A percentile compares a stretch with the other conserved stretches of the same genome.
These are phyloP conservation scores for Cucurbita argyrosperma DNA, from an alignment of 306 rosid species.

Conservation along the genomic window DNA sequence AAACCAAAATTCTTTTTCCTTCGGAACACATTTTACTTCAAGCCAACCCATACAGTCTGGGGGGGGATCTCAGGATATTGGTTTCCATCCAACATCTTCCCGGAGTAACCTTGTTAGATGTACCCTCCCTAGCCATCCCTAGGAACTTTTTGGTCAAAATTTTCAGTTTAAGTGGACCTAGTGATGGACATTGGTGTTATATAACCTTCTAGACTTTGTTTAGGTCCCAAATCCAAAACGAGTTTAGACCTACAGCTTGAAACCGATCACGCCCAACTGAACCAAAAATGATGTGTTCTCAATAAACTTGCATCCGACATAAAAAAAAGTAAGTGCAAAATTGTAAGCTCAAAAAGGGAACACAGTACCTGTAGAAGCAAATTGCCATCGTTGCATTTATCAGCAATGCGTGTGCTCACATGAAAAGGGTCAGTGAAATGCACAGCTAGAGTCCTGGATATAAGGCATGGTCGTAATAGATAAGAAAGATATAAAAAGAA, in stretches of 20 bases:
- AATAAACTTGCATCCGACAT: not conserved
- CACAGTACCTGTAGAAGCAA: constrained; percentile 79
- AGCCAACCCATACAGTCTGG: not conserved
- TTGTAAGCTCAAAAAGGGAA: constrained; percentile 10
- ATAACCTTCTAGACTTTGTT: not conserved
- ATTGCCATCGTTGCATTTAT: constrained; percentile 83
- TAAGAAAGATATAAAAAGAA: not conserved
- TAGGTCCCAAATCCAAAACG: not conserved
- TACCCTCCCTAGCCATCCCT: not conserved
- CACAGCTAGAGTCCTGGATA: constrained; percentile 83
- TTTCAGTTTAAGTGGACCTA: not conserved
- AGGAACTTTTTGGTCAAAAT: not conserved
- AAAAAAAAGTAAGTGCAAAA: not conserved
- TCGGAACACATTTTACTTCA: not conserved
- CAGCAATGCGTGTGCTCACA: constrained; percentile 69
- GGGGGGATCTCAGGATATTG: not conserved
- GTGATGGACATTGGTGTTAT: not conserved
- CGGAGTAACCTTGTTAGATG: not conserved
- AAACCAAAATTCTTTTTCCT: not conserved
- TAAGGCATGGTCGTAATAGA: constrained; percentile 12
- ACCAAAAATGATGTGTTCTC: not conserved
- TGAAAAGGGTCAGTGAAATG: constrained; percentile 95
- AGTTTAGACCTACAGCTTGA: not conserved
- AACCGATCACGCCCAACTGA: not conserved
- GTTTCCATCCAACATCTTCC: not conserved